phyloP scores from a whole-genome alignment of 1,284 basidiomycete genomes.

The Pascua sp. region DNA sequence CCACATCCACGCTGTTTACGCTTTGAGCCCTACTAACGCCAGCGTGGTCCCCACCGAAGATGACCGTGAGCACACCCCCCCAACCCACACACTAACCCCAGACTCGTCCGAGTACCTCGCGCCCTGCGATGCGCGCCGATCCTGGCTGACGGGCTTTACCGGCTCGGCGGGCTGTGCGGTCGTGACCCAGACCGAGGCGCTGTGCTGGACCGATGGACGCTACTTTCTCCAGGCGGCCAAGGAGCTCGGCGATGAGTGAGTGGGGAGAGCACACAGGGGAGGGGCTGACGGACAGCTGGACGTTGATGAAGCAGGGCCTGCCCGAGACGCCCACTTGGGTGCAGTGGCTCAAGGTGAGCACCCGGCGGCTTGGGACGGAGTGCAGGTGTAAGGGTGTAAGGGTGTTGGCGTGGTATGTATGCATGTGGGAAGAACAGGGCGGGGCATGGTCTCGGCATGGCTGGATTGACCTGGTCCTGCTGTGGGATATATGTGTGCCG shows the following conservation, averaged over 20 bases:
- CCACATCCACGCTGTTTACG: no score
- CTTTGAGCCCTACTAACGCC: constrained; percentile 4
- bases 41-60: constrained; percentile 79
- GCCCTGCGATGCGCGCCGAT: constrained; percentile 74
- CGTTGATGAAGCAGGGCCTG: constrained; percentile 83
- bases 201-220: constrained; percentile 72
- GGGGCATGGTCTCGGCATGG: no score
- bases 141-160: constrained; percentile 85
- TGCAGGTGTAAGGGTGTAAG: neutral
- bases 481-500: neutral
- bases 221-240: constrained; percentile 91
- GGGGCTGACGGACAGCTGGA: constrained; percentile 64
- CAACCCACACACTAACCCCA: constrained; percentile 34
- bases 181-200: constrained; percentile 66
- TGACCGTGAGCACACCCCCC: constrained; percentile 61
- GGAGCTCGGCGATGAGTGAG: constrained; percentile 71
- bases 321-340: constrained; percentile 87
- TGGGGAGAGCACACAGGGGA: constrained; percentile 57
- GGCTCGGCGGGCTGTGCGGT: constrained; percentile 88
- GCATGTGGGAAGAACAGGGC: no score
- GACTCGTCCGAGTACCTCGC: constrained; percentile 90
- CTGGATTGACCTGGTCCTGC: no score
- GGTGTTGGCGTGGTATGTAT: neutral
- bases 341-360: constrained; percentile 65
- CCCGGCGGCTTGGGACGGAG: neutral